These are phyloP conservation scores for Pseudonitzschia delicatissima DNA, from an alignment of 108 stramenopile species.

Conservation along the genomic window DNA sequence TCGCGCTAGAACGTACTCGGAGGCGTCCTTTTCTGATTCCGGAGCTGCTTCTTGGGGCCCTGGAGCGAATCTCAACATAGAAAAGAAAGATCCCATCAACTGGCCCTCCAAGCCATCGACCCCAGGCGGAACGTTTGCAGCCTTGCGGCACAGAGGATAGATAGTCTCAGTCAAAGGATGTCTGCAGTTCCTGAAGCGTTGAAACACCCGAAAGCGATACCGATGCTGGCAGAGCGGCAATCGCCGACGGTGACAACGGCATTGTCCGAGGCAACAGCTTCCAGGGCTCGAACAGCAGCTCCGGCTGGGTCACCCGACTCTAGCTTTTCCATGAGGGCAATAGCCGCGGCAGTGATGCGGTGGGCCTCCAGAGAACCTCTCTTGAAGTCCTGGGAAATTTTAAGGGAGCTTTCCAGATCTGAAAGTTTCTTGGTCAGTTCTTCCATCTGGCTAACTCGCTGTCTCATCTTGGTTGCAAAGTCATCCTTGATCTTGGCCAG, in stretches of 20 bases:
- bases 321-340: constrained; percentile 67
- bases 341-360: constrained; percentile 69
- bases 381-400: constrained; percentile 50
- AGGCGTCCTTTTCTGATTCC: constrained; percentile 49
- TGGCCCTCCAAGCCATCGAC: constrained; percentile 67
- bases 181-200: constrained; percentile 74
- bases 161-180: constrained; percentile 56
- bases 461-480: constrained; percentile 49
- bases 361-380: constrained; percentile 65
- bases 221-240: constrained; percentile 23
- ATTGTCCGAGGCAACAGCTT: constrained; percentile 55
- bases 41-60: constrained; percentile 60
- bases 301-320: constrained; percentile 57
- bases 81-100: constrained; percentile 71
- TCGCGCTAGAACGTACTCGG: constrained; percentile 67
- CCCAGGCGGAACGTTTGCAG: constrained; percentile 74
- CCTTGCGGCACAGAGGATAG: constrained; percentile 56
- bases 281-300: constrained; percentile 60
- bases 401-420: constrained; percentile 53
- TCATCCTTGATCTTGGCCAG: constrained; percentile 42
- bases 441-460: constrained; percentile 45
- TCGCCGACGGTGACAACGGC: constrained; percentile 27
- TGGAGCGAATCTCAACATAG: constrained; percentile 62
- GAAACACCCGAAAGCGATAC: constrained; percentile 55
- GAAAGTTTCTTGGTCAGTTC: constrained; percentile 48